A percentile compares a stretch with the other conserved stretches of the same genome.
phyloP scores from a whole-genome alignment of 2,329 filamentous ascomycete species.

The Colletotrichum camelliae region DNA sequence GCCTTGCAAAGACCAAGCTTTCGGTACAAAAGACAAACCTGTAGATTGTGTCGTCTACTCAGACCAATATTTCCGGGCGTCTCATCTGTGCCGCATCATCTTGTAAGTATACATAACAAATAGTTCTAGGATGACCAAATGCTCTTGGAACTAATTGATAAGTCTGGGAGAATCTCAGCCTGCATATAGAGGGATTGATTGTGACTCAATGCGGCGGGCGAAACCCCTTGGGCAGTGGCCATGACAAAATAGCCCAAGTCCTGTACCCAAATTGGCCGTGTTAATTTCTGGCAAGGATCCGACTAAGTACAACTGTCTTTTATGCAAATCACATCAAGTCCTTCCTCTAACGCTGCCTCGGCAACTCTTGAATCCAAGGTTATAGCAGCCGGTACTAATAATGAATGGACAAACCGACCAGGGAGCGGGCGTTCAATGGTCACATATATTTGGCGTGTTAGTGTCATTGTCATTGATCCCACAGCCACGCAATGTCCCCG shows the following conservation, averaged over 20 bases:
- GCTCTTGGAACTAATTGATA: too few species aligned
- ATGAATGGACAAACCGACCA: neutral
- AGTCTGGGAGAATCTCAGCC: too few species aligned
- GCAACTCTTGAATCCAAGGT: neutral
- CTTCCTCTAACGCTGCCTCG: accelerated
- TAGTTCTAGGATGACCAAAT: too few species aligned
- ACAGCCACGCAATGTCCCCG: neutral
- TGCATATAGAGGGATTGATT: too few species aligned
- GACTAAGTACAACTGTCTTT: neutral
- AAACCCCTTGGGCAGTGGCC: too few species aligned
- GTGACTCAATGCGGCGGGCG: too few species aligned
- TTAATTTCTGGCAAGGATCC: neutral
- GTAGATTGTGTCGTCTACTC: neutral
- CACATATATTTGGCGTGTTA: neutral
- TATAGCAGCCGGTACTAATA: accelerated
- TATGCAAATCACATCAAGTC: neutral
- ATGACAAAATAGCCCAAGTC: too few species aligned
- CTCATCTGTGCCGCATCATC: too few species aligned
- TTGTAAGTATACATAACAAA: too few species aligned
- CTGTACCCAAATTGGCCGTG: neutral
- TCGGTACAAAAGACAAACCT: neutral
- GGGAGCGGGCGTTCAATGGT: neutral
- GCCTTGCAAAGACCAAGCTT: neutral
- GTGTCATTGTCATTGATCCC: accelerated
- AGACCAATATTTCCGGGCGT: too few species aligned